Evolutionary conservation across 371 early-diverging fungal genomes (phyloP), one percentile per base, ranked within the genome.

Genomic region (Lichtheimia ornata): DNA sequence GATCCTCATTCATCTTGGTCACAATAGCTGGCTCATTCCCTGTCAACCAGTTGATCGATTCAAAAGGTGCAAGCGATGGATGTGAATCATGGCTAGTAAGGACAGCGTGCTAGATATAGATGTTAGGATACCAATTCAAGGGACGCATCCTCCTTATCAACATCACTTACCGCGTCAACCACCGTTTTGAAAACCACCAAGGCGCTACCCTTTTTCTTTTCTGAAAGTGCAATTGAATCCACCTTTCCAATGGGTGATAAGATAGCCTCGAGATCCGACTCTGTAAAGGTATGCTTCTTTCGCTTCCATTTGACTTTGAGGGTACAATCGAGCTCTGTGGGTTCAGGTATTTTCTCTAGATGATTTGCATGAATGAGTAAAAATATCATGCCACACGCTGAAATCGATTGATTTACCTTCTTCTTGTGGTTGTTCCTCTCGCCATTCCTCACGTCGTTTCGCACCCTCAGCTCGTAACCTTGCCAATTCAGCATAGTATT

Each of bases 221-320:
- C 47, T 14, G 56, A 69, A 35, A 74, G 51, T 13, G 72, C 75
- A 28, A 79, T 58, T 11, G 81, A 59, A 59, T 74, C 79, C 7
- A 77, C 73, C 18, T 56, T 57, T 1, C 67, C 79, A 50, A 79
- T 56, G 2, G 71, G 61, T 43, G 51, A 53, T 25, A 81, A 58
- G 7, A 76, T 12, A 0, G 50, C 24, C 12, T 64, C 44, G 4
- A 81, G 42, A 45, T 72, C 73, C 13, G 66, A 54, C 17, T 66
- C 66, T 11, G 74, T 67, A 18, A 81, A 73, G 13, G 59, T 61
- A 27, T 71, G 63, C 40, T 74, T 75, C 52, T 77, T 81, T 12
- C 67, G 62, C 50, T 77, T 77, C 81, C 81, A 81, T 59, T 76
- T 81, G 35, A 81, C 44, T 50, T 76, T 77, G 9, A 81, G 51